Evolutionary conservation across 345 rosid genomes (phyloP).

Genomic region (Stellera chamaejasme): DNA sequence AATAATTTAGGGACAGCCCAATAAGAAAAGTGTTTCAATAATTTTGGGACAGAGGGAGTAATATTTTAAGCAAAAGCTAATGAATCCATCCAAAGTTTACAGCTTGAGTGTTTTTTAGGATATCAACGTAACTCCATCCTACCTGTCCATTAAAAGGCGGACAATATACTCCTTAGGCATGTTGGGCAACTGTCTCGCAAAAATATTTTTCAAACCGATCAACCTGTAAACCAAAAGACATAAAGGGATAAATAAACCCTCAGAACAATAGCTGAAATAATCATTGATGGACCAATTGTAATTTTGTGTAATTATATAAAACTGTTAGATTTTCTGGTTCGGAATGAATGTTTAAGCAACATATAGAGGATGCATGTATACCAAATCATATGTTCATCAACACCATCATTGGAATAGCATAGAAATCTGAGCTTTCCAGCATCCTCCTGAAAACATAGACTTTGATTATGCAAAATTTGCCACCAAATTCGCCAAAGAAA

Average conservation of each 20-base stretch:
- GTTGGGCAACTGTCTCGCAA: constrained; percentile 95
- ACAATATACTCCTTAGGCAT: constrained; percentile 99
- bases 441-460: constrained; percentile 54
- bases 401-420: constrained; percentile 72
- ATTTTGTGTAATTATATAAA: too few species aligned
- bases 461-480: background rate
- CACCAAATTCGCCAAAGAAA: background rate
- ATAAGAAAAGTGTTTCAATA: too few species aligned
- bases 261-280: too few species aligned
- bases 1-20: too few species aligned
- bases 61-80: too few species aligned
- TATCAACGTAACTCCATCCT: background rate
- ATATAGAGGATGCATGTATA: constrained; percentile 26
- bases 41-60: too few species aligned
- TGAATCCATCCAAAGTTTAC: too few species aligned
- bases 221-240: constrained; percentile 39
- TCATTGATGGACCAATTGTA: too few species aligned
- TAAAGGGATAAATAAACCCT: background rate
- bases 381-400: constrained; percentile 98
- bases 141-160: constrained; percentile 99
- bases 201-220: constrained; percentile 96
- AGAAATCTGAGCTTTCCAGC: constrained; percentile 82
- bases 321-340: background rate
- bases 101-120: background rate
- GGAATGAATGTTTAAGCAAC: constrained; percentile 9